phyloP scores from a whole-genome alignment of 1,284 basidiomycete species.

The Cryptococcus sp. region DNA sequence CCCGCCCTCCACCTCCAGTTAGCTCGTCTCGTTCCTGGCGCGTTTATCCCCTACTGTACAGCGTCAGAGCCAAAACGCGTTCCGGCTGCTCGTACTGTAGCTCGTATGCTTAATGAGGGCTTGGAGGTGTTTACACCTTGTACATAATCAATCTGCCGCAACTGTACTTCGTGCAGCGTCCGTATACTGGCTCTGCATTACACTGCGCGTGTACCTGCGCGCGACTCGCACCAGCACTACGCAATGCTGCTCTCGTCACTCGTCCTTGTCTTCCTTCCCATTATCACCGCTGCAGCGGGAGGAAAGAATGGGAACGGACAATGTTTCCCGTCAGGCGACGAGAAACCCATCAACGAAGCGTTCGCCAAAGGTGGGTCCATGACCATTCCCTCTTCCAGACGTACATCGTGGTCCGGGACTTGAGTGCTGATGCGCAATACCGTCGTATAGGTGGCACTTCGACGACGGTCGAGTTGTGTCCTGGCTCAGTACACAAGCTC shows the following conservation, averaged over 20 bases:
- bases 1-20: conserved; percentile 2
- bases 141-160: too few species aligned
- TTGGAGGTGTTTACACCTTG: too few species aligned
- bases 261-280: conserved; percentile 18
- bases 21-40: neutral
- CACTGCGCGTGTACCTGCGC: neutral
- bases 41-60: neutral
- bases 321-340: conserved; percentile 45
- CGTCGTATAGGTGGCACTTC: conserved; percentile 43
- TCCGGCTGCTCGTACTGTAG: neutral
- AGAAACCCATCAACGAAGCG: conserved; percentile 45
- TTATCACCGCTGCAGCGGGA: conserved; percentile 19
- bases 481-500: conserved; percentile 47
- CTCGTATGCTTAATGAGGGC: neutral
- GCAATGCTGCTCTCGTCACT: conserved; percentile 29
- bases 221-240: conserved; percentile 11
- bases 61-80: neutral
- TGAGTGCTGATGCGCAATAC: neutral
- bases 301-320: neutral
- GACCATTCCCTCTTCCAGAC: neutral
- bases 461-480: conserved; percentile 44
- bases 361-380: conserved; percentile 37
- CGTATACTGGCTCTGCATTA: too few species aligned
- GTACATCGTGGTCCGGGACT: too few species aligned
- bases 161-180: too few species aligned